Conservation (phyloP, 2,329 filamentous ascomycete genomes). For the Nectriaceae sp. region DNA sequence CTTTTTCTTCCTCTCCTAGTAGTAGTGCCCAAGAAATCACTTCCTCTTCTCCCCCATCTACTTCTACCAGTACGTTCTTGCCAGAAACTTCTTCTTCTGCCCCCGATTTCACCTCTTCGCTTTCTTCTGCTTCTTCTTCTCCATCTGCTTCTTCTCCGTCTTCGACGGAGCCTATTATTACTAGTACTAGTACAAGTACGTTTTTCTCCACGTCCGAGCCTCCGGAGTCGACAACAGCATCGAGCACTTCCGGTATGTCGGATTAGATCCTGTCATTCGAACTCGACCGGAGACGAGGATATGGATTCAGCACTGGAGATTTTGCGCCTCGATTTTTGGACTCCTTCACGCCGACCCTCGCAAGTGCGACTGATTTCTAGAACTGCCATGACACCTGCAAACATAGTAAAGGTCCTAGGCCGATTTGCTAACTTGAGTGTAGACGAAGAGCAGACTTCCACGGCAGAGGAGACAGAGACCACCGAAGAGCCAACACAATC, state of each 20-base stretch:
- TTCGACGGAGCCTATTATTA: slow-evolving; percentile 20
- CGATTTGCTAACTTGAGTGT: slow-evolving; percentile 10
- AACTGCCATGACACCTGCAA: slow-evolving; percentile 9
- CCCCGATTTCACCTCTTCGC: too few relatives aligned
- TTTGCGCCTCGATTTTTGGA: slow-evolving; percentile 5
- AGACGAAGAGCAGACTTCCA: slow-evolving; percentile 20
- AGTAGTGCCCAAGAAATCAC: slow-evolving; percentile 24
- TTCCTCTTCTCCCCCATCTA: slow-evolving; percentile 16
- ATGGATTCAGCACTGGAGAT: slow-evolving; percentile 17
- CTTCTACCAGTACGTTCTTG: slow-evolving; percentile 31
- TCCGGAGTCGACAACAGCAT: slow-evolving; percentile 11
- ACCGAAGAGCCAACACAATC: slow-evolving; percentile 23
- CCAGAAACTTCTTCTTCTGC: slow-evolving; percentile 28
- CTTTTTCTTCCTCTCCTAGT: slow-evolving; percentile 32
- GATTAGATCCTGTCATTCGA: slow-evolving; percentile 16
- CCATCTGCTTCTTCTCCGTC: slow-evolving; percentile 31
- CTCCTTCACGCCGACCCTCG: slow-evolving; percentile 1
- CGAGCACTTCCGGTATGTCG: slow-evolving; percentile 34
- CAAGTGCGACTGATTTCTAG: slow-evolving; percentile 24
- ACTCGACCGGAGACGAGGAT: slow-evolving; percentile 12
- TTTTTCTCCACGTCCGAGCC: slow-evolving; percentile 4
- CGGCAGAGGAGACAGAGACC: slow-evolving; percentile 6
- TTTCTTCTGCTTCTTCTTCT: too few relatives aligned
- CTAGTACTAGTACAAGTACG: slow-evolving; percentile 1
- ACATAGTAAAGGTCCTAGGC: slow-evolving; percentile 2